Evolutionary conservation across 2,329 filamentous ascomycete genomes (phyloP), one percentile per base, ranked within the genome.

Genomic region (Beauveria sp.): DNA sequence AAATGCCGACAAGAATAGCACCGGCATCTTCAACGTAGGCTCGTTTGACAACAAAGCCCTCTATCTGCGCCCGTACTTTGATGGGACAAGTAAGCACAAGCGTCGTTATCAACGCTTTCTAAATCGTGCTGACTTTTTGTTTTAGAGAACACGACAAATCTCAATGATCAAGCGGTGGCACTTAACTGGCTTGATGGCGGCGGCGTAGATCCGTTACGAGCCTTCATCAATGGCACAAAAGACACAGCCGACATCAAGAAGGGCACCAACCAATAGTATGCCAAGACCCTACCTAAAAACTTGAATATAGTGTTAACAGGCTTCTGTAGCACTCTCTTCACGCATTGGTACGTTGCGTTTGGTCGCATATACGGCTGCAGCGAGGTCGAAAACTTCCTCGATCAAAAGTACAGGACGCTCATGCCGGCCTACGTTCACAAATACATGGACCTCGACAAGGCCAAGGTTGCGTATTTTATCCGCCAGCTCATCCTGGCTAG

Each of bases 121-220:
- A 2, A 37, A 37, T 6, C 14, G 34, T 51, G 30, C 9, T 43
- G 41, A 51, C 48, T n/a, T 9, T 10, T 8, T 12, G 7, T n/a
- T 5, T 37, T 9, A 66, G 66, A 61, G 28, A 64, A 65, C 9
- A 68, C 68, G 10, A 68, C 70, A 14, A 72, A 71, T 44, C 51
- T 69, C 12, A 70, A 71, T 26, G 67, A 68, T 48, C 59, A 63
- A 55, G 63, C 68, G 3, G 64, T 66, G 10, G 63, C 60, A 5
- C 63, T 71, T 26, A 59, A 71, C 64, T 72, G 70, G 70, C 62
- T 72, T 5, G 69, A 72, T 59, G 70, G 68, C n/a, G 70, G 70
- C 20, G 69, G 67, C 18, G 61, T 64, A 2, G 55, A 41, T 10
- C 70, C 70, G 2, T 61, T 72, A 9, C 40, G 62, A 6, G 61